Conservation (phyloP, 768 basidiomycete species). For the Tulasnella sp. region DNA sequence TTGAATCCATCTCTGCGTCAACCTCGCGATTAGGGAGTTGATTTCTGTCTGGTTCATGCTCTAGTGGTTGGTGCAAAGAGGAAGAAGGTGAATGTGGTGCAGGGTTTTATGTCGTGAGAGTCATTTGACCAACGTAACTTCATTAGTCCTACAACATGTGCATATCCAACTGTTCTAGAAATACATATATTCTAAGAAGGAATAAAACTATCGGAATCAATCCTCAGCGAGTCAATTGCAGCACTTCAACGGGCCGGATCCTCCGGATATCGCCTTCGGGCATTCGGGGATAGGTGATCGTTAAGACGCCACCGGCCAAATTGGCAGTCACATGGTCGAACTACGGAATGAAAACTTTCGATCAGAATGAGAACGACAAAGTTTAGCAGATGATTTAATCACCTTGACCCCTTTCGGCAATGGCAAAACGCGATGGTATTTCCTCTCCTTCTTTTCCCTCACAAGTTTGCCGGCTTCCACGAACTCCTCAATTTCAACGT, state of each 20-base stretch:
- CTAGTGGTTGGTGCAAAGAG: background rate
- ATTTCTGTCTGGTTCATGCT: background rate
- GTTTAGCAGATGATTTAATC: background rate
- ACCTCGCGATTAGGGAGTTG: background rate
- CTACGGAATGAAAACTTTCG: constrained; percentile 10
- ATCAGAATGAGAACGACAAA: background rate
- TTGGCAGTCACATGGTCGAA: constrained; percentile 27
- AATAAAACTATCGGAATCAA: background rate
- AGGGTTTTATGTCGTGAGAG: background rate
- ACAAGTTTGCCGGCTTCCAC: constrained; percentile 25
- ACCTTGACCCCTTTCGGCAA: constrained; percentile 25
- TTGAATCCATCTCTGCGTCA: constrained; percentile 7
- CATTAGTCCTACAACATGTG: background rate
- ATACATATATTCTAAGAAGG: background rate
- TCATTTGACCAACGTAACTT: background rate
- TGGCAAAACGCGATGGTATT: constrained; percentile 25
- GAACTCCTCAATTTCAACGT: constrained; percentile 9
- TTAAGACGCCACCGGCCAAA: constrained; percentile 25
- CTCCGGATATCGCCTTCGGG: background rate
- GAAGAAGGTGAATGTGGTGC: background rate
- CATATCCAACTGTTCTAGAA: background rate
- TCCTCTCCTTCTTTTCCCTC: constrained; percentile 27
- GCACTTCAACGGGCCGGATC: constrained; percentile 5
- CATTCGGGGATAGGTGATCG: constrained; percentile 26
- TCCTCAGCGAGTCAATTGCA: background rate